Base-by-base conservation (phyloP, 768 basidiomycete genomes). In the Amanita pallidorosea region DNA sequence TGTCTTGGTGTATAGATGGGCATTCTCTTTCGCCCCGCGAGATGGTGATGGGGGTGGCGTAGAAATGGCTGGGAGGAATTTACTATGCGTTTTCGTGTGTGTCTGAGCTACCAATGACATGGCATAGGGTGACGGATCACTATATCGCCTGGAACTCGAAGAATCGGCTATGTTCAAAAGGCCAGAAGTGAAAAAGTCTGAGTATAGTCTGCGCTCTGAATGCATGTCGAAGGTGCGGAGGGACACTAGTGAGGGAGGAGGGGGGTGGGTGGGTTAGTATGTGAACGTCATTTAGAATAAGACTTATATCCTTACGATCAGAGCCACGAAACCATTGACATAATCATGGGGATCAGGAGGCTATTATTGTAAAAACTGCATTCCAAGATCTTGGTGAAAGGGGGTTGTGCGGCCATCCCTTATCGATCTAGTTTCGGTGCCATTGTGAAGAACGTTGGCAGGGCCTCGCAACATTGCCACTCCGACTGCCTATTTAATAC, bases 131-230 rank as follows among this genome's bases (percentile, higher is more conserved):
- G 40, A 41, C 53, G 44, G 43, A 37, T 34, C 12, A 55, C 25
- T 29, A n/a, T n/a, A 46, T 20, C 8, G n/a, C 29, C 25, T 15
- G 7, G 33, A 31, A 35, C 22, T 33, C 5, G 40, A 46, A 11
- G 58, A 60, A 41, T 60, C 62, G 18, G 67, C 62, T 54, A 72
- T 67, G 35, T 67, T 68, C 45, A 68, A 68, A 41, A 74, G 68
- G 7, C 74, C 74, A 38, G 71, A 72, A 23, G 67, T 63, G 58
- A 76, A 74, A 63, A 76, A 73, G 34, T 74, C 72, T 15, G 74
- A 75, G 59, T 75, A 75, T 31, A 50, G 44, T 55, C 43, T 51
- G 23, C 15, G 43, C 4, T 29, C 27, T 45, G 43, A 18, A 7
- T 45, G 29, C 43, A 45, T 45, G 27, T 31, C 27, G 43, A 4